Conservation (phyloP, 768 basidiomycete species). For the Cystoderma amianthinum region DNA sequence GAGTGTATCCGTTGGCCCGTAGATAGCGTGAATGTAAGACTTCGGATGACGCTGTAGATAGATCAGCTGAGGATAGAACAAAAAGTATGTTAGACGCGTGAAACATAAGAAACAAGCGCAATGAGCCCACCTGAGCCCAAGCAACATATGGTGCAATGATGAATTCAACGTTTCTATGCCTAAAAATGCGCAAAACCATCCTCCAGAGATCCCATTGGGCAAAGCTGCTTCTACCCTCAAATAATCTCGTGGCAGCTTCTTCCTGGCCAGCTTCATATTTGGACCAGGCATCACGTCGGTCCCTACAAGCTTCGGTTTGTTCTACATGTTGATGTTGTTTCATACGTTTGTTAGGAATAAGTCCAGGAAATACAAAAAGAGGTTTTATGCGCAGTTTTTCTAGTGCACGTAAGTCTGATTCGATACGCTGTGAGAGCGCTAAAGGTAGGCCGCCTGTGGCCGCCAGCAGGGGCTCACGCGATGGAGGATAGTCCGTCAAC, state of each 20-base stretch:
- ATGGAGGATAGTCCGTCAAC: conserved; percentile 67
- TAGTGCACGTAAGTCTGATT: conserved; percentile 83
- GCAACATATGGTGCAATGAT: conserved; percentile 93
- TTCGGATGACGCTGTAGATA: conserved; percentile 93
- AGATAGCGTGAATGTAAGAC: conserved; percentile 91
- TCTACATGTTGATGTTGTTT: conserved; percentile 55
- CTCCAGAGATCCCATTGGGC: conserved; percentile 93
- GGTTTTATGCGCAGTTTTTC: conserved; percentile 94
- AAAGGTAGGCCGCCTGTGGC: conserved; percentile 94
- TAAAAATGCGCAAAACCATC: conserved; percentile 85
- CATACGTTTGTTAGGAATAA: conserved; percentile 70
- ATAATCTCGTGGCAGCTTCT: conserved; percentile 79
- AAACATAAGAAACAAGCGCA: background rate
- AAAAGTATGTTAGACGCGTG: background rate
- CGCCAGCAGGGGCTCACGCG: conserved; percentile 87
- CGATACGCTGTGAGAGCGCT: conserved; percentile 81
- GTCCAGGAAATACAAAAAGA: conserved; percentile 95
- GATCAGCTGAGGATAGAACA: conserved; percentile 86
- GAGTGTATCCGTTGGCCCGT: conserved; percentile 83
- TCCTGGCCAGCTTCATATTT: conserved; percentile 92
- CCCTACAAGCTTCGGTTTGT: conserved; percentile 64
- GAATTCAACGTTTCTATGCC: conserved; percentile 93
- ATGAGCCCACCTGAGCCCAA: conserved; percentile 75
- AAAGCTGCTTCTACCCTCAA: conserved; percentile 68
- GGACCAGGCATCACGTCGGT: conserved; percentile 82